Conservation (phyloP, 495 filamentous ascomycete genomes). For the Rhypophila decipiens region DNA sequence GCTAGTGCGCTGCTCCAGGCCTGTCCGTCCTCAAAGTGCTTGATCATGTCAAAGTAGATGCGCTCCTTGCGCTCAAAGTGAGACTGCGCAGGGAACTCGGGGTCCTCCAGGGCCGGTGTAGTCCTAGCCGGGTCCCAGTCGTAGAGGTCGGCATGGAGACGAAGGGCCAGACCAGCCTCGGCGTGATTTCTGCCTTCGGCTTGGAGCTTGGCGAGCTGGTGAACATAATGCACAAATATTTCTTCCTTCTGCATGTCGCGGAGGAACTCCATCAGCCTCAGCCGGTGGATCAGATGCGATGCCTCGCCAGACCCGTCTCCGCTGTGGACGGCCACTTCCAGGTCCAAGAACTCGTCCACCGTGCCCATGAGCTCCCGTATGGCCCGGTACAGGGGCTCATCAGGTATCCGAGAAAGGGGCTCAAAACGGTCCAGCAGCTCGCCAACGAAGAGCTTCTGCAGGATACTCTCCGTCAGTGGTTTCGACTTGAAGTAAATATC, state of each 20-base stretch:
- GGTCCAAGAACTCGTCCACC: slow-evolving; percentile 83
- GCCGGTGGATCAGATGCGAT: slow-evolving; percentile 72
- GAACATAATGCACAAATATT: slow-evolving; percentile 94
- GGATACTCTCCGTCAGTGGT: slow-evolving; percentile 76
- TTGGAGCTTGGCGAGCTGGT: slow-evolving; percentile 81
- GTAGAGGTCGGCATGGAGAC: slow-evolving; percentile 88
- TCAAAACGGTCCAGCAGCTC: slow-evolving; percentile 82
- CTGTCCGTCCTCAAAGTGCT: slow-evolving; percentile 85
- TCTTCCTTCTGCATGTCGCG: slow-evolving; percentile 96
- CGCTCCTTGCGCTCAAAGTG: slow-evolving; percentile 90
- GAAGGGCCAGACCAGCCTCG: slow-evolving; percentile 85
- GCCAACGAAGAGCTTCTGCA: slow-evolving; percentile 86
- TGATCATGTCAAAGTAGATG: slow-evolving; percentile 90
- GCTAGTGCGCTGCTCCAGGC: slow-evolving; percentile 88
- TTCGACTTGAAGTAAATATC: slow-evolving; percentile 88
- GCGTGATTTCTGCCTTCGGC: slow-evolving; percentile 68
- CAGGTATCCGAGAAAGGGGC: slow-evolving; percentile 53
- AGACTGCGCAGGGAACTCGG: slow-evolving; percentile 73
- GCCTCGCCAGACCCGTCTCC: slow-evolving; percentile 70
- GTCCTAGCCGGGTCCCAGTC: slow-evolving; percentile 73
- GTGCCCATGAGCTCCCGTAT: slow-evolving; percentile 73
- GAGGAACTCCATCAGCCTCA: slow-evolving; percentile 93
- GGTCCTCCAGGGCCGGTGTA: slow-evolving; percentile 65
- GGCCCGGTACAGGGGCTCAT: slow-evolving; percentile 70
- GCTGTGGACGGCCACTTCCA: slow-evolving; percentile 87